Percentiles rank a stretch among this genome's conserved stretches.
These are phyloP conservation scores for Rhizophlyctis rosea DNA, from an alignment of 192 early-diverging fungal species.

Conservation along the genomic window DNA sequence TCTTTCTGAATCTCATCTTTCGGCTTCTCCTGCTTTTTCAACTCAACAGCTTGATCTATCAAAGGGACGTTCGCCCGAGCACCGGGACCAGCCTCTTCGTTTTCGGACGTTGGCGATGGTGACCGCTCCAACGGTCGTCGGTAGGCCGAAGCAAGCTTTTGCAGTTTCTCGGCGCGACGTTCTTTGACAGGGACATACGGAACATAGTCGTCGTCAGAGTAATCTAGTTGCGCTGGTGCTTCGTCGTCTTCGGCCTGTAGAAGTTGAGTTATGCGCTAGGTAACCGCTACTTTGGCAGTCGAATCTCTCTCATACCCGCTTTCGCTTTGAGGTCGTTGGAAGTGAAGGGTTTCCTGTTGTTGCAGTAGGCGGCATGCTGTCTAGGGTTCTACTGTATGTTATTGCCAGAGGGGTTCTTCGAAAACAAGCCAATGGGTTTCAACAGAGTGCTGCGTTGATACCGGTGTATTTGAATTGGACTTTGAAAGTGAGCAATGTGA, in stretches of 20 bases:
- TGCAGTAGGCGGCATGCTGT: too few species aligned
- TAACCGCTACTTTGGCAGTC: too few species aligned
- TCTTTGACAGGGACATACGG: slow-evolving; percentile 74
- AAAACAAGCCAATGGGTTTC: too few species aligned
- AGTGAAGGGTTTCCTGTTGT: too few species aligned
- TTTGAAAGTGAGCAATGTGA: too few species aligned
- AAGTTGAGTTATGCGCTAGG: too few species aligned
- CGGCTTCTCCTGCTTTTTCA: slow-evolving; percentile 59
- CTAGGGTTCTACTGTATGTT: too few species aligned
- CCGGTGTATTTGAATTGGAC: too few species aligned
- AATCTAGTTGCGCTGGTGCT: not conserved
- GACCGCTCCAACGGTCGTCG: slow-evolving; percentile 21
- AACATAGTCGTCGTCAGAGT: slow-evolving; percentile 58
- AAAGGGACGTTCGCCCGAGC: slow-evolving; percentile 67
- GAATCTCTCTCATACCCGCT: too few species aligned
- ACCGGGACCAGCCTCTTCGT: slow-evolving; percentile 41
- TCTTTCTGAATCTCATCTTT: slow-evolving; percentile 80
- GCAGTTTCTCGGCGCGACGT: slow-evolving; percentile 54
- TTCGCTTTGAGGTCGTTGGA: too few species aligned
- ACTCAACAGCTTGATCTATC: slow-evolving; percentile 80
- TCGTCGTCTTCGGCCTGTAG: not conserved
- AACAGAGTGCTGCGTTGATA: too few species aligned
- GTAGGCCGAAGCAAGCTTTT: slow-evolving; percentile 13
- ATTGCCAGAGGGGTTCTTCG: too few species aligned
- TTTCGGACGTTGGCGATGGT: slow-evolving; percentile 20